Evolutionary conservation across 2,329 filamentous ascomycete species (phyloP).

Genomic region (Remersonia thermophila): DNA sequence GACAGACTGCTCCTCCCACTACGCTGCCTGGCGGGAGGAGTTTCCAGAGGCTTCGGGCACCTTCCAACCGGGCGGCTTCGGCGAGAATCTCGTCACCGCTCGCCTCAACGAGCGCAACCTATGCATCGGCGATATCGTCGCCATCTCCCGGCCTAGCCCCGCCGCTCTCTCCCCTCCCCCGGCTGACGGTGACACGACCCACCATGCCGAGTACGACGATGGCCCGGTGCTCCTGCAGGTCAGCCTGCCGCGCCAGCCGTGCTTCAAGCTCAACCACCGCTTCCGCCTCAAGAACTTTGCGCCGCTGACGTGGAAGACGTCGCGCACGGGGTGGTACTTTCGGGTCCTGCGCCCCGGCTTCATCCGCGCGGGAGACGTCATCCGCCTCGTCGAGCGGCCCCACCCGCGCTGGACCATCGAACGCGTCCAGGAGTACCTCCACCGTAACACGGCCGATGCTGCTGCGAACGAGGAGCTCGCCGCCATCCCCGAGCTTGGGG

Average conservation of each 20-base stretch:
- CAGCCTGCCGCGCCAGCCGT: conserved; percentile 49
- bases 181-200: conserved; percentile 2
- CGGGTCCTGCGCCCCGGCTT: conserved; percentile 43
- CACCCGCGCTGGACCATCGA: conserved; percentile 52
- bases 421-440: conserved; percentile 49
- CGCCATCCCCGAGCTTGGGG: conserved; percentile 36
- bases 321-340: conserved; percentile 55
- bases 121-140: conserved; percentile 51
- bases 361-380: conserved; percentile 43
- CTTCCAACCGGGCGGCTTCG: conserved; percentile 48
- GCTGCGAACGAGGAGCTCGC: conserved; percentile 42
- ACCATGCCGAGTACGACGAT: background rate
- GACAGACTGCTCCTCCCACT: conserved; percentile 47
- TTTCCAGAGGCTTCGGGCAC: conserved; percentile 37
- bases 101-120: conserved; percentile 51
- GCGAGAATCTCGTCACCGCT: conserved; percentile 49
- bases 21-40: conserved; percentile 40
- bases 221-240: conserved; percentile 41
- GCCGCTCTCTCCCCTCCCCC: background rate
- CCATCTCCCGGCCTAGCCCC: conserved; percentile 22
- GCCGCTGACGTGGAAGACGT: conserved; percentile 40
- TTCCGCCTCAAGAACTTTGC: conserved; percentile 53
- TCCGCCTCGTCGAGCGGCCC: conserved; percentile 41
- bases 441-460: conserved; percentile 38
- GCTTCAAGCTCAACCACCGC: conserved; percentile 57